Evolutionary conservation across 2,329 filamentous ascomycete genomes (phyloP).

Genomic region (Cephalotrichum gorgonifer): DNA sequence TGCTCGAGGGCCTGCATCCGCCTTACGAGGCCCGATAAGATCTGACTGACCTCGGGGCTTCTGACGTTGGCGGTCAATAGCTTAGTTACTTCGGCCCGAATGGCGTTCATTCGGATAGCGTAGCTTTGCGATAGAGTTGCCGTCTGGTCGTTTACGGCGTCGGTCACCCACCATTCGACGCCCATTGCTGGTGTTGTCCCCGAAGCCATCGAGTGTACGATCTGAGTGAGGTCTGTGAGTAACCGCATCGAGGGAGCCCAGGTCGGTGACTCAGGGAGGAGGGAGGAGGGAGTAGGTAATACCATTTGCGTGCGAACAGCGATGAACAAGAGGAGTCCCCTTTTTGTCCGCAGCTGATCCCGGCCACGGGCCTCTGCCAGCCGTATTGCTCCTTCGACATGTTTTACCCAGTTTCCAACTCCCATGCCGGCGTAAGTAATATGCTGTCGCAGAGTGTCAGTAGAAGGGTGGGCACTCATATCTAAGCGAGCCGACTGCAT

Average conservation of each 20-base stretch:
- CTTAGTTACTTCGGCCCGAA: constrained; percentile 42
- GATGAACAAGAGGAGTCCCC: constrained; percentile 45
- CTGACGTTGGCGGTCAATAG: constrained; percentile 35
- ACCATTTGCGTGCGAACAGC: constrained; percentile 53
- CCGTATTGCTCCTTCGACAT: constrained; percentile 54
- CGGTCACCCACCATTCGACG: constrained; percentile 48
- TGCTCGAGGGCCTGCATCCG: constrained; percentile 40
- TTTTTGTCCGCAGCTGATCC: constrained; percentile 41
- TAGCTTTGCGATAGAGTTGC: constrained; percentile 39
- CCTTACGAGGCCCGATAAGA: constrained; percentile 40
- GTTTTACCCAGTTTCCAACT: constrained; percentile 44
- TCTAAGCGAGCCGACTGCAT: not conserved
- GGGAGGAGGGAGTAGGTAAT: constrained; percentile 11
- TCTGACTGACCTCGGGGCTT: constrained; percentile 37
- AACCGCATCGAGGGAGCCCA: too few species aligned
- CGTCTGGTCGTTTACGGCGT: constrained; percentile 37
- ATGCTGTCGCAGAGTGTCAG: constrained; percentile 17
- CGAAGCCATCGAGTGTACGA: constrained; percentile 3
- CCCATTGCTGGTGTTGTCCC: constrained; percentile 33
- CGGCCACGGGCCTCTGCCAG: constrained; percentile 47
- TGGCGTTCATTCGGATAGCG: constrained; percentile 41
- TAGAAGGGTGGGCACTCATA: not conserved
- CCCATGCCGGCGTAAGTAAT: constrained; percentile 44
- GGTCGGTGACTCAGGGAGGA: not conserved
- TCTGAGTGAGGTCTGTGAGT: constrained; percentile 6